Percentiles rank a stretch among this genome's conserved stretches.
Evolutionary conservation across 345 rosid genomes (phyloP).

Genomic region (Cardamine resedifolia): DNA sequence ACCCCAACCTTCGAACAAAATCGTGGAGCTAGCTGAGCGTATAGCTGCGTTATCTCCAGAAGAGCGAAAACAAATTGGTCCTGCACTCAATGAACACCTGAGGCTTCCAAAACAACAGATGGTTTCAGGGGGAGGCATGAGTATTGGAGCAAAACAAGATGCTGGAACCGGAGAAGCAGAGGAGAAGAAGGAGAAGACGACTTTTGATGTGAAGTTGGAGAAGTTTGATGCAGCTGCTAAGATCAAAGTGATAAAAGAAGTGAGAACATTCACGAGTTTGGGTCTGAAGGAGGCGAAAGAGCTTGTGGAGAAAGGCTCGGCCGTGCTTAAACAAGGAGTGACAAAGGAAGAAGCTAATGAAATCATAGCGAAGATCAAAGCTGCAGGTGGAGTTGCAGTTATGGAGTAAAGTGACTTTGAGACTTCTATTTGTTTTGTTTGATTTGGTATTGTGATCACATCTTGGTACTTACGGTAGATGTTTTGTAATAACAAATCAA

Average conservation of each 20-base stretch:
- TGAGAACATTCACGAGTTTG: constrained; percentile 39
- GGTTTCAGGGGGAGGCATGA: constrained; percentile 33
- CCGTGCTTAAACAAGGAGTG: constrained; percentile 38
- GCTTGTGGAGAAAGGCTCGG: constrained; percentile 40
- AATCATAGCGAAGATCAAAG: constrained; percentile 38
- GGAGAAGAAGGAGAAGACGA: constrained; percentile 43
- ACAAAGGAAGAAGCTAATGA: constrained; percentile 42
- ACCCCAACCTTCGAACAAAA: constrained; percentile 37
- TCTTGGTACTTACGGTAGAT: constrained; percentile 14
- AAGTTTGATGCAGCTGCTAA: constrained; percentile 36
- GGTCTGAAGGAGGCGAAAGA: constrained; percentile 43
- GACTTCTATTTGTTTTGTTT: background rate
- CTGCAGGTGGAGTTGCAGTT: constrained; percentile 42
- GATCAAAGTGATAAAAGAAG: constrained; percentile 42
- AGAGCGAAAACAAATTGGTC: constrained; percentile 38
- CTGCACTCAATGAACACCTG: constrained; percentile 36
- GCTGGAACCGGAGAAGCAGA: constrained; percentile 28
- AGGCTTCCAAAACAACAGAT: constrained; percentile 36
- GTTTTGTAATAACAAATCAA: constrained; percentile 29
- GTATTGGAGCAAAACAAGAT: constrained; percentile 29
- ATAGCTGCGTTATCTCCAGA: constrained; percentile 38
- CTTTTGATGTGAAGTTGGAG: constrained; percentile 40
- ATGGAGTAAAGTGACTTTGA: constrained; percentile 34
- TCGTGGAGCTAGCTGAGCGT: constrained; percentile 41
- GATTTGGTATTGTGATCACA: constrained; percentile 21